Conservation (phyloP, 139 green algal species). For the Monoraphidium neglectum region DNA sequence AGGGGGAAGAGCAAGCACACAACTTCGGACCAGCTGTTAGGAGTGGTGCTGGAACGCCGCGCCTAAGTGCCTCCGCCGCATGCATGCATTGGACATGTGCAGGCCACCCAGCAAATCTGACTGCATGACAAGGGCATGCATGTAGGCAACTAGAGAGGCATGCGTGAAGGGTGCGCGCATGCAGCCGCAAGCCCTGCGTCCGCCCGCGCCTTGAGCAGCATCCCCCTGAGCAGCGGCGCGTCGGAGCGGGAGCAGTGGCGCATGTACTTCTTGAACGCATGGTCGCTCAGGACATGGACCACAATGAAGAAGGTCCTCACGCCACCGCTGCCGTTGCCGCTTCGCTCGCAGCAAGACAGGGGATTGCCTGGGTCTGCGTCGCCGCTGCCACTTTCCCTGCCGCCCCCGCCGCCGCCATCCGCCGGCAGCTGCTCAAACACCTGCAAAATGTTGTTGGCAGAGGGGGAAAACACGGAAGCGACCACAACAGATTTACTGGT, state of each 20-base stretch:
- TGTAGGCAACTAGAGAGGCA: too few species aligned
- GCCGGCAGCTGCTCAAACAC: not conserved
- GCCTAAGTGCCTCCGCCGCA: too few species aligned
- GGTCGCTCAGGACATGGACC: slow-evolving; percentile 50
- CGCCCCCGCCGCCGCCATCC: not conserved
- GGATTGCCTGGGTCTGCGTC: not conserved
- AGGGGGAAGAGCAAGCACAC: too few species aligned
- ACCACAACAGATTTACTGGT: too few species aligned
- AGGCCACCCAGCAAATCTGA: too few species aligned
- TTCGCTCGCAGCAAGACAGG: not conserved
- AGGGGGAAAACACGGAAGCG: not conserved
- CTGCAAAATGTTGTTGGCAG: not conserved
- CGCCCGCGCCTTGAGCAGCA: slow-evolving; percentile 46
- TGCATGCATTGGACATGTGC: too few species aligned
- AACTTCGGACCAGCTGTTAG: too few species aligned
- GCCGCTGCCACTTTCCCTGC: not conserved
- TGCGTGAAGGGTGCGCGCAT: too few species aligned
- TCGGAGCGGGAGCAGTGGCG: slow-evolving; percentile 43
- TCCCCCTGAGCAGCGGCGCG: slow-evolving; percentile 49
- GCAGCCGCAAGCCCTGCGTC: too few species aligned
- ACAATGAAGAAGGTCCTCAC: slow-evolving; percentile 22
- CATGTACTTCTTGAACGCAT: slow-evolving; percentile 61
- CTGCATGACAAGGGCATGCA: too few species aligned
- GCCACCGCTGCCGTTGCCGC: not conserved
- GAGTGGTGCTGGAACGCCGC: too few species aligned